These are phyloP conservation scores for Neocucurbitaria cava DNA, from an alignment of 2,329 filamentous ascomycete genomes.

Conservation along the genomic window DNA sequence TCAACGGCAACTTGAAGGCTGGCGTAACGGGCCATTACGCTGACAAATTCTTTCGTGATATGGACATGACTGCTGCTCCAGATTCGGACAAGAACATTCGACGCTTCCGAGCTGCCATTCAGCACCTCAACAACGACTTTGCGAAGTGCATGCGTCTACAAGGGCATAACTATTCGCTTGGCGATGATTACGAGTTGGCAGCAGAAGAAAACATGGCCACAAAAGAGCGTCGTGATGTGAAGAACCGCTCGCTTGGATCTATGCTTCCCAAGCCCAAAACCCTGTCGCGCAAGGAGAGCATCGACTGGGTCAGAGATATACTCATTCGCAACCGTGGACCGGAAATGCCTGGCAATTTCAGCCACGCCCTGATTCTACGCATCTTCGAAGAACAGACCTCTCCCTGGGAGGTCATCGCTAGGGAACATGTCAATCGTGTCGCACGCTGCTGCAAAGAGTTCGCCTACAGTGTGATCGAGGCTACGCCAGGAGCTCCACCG, in stretches of 20 bases:
- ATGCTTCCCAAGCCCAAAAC: slow-evolving; percentile 21
- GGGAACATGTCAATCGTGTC: slow-evolving; percentile 47
- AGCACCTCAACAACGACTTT: slow-evolving; percentile 59
- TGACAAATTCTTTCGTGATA: slow-evolving; percentile 57
- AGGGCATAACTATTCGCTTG: slow-evolving; percentile 53
- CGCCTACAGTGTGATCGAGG: slow-evolving; percentile 40
- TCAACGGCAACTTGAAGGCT: slow-evolving; percentile 54
- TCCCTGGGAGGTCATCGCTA: slow-evolving; percentile 59
- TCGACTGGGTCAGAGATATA: slow-evolving; percentile 50
- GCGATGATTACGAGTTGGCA: slow-evolving; percentile 3
- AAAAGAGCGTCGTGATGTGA: background rate
- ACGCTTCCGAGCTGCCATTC: slow-evolving; percentile 62
- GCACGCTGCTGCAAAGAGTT: slow-evolving; percentile 44
- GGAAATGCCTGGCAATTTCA: slow-evolving; percentile 68
- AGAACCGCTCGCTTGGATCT: background rate
- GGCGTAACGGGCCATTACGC: slow-evolving; percentile 62
- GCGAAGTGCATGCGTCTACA: slow-evolving; percentile 49
- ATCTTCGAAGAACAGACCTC: slow-evolving; percentile 66
- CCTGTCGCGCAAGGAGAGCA: slow-evolving; percentile 46
- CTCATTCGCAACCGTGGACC: slow-evolving; percentile 56
- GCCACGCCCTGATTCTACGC: slow-evolving; percentile 64
- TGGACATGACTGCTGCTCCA: slow-evolving; percentile 23
- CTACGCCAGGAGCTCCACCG: slow-evolving; percentile 26
- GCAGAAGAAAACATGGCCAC: slow-evolving; percentile 10
- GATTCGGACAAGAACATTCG: slow-evolving; percentile 42